phyloP scores from a whole-genome alignment of 1,139 yeast genomes.

The Scheffersomyces illinoinensis region DNA sequence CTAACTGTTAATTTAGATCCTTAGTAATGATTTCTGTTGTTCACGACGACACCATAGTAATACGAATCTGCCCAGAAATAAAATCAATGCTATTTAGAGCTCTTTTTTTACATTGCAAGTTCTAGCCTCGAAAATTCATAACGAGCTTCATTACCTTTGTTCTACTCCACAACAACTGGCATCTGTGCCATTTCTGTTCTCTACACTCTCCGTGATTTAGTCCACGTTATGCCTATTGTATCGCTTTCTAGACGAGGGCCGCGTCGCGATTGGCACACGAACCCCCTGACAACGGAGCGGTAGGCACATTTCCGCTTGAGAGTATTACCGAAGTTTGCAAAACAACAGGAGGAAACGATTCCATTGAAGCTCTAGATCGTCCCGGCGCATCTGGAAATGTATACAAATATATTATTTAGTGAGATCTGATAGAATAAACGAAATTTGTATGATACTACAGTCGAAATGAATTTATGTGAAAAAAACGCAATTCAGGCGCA shows the following conservation, averaged over 20 bases:
- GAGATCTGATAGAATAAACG: not conserved
- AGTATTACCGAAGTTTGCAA: not conserved
- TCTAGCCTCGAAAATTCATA: not conserved
- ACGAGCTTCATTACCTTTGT: not conserved
- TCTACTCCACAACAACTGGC: not conserved
- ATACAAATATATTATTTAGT: not conserved
- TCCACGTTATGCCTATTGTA: not conserved
- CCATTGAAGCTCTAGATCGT: not conserved
- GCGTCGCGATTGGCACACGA: not conserved
- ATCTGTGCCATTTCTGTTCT: not conserved
- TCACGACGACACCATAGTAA: not conserved
- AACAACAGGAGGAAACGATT: not conserved
- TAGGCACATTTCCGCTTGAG: not conserved
- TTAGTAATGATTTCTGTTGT: not conserved
- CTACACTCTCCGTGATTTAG: not conserved
- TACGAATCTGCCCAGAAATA: not conserved
- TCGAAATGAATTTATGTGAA: not conserved
- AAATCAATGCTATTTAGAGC: not conserved
- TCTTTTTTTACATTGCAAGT: not conserved
- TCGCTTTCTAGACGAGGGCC: not conserved
- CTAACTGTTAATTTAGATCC: not conserved
- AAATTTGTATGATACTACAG: not conserved
- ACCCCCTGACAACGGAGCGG: not conserved
- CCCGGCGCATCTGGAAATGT: not conserved
- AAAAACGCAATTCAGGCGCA: not conserved